Conservation (phyloP, 257 asterid genomes). For the Primulina huaijiensis region DNA sequence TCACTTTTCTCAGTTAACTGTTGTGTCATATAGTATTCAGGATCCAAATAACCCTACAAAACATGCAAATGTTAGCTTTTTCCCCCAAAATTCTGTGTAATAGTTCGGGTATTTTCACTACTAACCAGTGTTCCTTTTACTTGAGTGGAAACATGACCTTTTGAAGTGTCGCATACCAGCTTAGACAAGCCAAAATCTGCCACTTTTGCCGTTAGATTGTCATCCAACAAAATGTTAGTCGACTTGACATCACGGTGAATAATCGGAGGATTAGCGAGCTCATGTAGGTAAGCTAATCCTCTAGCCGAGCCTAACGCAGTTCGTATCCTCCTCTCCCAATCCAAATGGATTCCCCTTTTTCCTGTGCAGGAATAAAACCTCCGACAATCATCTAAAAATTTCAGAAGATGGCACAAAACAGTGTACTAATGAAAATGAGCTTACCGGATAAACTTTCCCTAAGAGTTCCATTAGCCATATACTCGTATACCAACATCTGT, state of each 20-base stretch:
- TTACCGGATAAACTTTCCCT: slow-evolving; percentile 74
- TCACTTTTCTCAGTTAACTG: slow-evolving; percentile 89
- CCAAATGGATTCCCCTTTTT: slow-evolving; percentile 63
- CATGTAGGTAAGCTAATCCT: slow-evolving; percentile 91
- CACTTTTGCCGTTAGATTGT: slow-evolving; percentile 80
- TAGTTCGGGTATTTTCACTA: neutral
- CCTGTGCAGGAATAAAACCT: slow-evolving; percentile 42
- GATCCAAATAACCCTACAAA: slow-evolving; percentile 82
- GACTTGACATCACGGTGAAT: slow-evolving; percentile 90
- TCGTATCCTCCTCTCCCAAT: slow-evolving; percentile 84
- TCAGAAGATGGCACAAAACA: neutral
- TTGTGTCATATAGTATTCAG: slow-evolving; percentile 91
- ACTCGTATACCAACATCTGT: slow-evolving; percentile 87
- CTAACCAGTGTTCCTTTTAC: slow-evolving; percentile 91
- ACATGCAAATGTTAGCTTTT: neutral
- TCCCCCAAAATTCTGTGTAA: neutral
- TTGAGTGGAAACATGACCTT: slow-evolving; percentile 93
- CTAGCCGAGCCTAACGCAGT: slow-evolving; percentile 85
- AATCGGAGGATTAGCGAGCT: slow-evolving; percentile 90
- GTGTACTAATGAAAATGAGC: neutral
- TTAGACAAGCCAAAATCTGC: slow-evolving; percentile 95
- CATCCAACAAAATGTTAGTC: slow-evolving; percentile 74
- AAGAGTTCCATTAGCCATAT: slow-evolving; percentile 80
- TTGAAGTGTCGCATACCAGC: slow-evolving; percentile 73
- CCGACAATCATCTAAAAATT: neutral